phyloP scores from a whole-genome alignment of 148 eudicot species.

The Camellia sinensis region DNA sequence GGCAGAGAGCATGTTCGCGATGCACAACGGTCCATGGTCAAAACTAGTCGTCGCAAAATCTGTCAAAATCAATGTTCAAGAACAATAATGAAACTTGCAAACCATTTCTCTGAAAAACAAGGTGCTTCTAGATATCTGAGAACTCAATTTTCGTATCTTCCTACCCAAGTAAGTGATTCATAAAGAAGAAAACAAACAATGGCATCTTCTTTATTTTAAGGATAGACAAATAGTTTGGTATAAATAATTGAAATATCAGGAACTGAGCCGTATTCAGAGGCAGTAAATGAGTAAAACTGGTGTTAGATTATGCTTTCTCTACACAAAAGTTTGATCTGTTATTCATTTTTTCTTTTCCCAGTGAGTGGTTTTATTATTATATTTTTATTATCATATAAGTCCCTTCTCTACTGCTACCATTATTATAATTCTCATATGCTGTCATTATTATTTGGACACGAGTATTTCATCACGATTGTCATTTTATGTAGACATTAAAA shows the following conservation, averaged over 20 bases:
- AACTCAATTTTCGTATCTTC: not conserved
- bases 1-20: constrained; percentile 95
- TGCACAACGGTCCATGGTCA: constrained; percentile 93
- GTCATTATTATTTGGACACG: not conserved
- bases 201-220: not conserved
- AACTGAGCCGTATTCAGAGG: constrained; percentile 2
- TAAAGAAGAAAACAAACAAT: not conserved
- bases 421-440: not conserved
- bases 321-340: not conserved
- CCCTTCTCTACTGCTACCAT: not conserved
- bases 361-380: not conserved
- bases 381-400: not conserved
- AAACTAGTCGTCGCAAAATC: constrained; percentile 73
- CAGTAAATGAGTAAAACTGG: constrained; percentile 2
- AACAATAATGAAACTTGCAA: not conserved
- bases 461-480: too few species aligned
- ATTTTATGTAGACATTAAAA: not conserved
- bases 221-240: not conserved
- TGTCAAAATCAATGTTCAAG: constrained; percentile 25
- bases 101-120: not conserved
- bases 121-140: constrained; percentile 1
- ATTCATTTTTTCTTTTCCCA: not conserved
- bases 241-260: not conserved
- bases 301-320: not conserved
- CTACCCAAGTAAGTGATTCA: not conserved